Conservation (phyloP, 148 eudicot genomes). For the Vaccinium corymbosum region DNA sequence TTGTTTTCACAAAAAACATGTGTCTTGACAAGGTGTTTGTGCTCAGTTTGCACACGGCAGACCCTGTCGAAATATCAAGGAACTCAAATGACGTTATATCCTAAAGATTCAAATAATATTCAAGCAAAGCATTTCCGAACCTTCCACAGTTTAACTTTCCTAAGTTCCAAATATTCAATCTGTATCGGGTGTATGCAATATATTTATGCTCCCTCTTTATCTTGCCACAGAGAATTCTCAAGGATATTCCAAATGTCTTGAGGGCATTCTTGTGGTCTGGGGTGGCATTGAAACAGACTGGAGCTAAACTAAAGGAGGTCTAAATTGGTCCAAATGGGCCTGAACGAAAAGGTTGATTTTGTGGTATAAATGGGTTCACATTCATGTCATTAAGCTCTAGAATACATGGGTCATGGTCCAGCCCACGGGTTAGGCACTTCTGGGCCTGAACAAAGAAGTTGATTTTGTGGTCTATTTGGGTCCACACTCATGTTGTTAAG, state of each 20-base stretch:
- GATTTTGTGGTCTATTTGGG: not conserved
- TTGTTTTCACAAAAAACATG: not conserved
- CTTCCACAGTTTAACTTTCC: not conserved
- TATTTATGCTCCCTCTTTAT: not conserved
- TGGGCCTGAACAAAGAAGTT: not conserved
- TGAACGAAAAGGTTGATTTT: not conserved
- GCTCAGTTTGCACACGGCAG: not conserved
- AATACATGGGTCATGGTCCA: not conserved
- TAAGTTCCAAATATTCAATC: not conserved
- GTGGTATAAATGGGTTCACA: not conserved
- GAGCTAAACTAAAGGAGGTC: not conserved
- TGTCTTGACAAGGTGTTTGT: not conserved
- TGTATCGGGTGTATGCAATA: not conserved
- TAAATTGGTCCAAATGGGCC: not conserved
- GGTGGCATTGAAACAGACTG: not conserved
- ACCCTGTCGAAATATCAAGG: not conserved
- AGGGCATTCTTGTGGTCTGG: not conserved
- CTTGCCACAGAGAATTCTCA: not conserved
- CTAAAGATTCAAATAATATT: not conserved
- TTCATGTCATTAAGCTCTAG: not conserved
- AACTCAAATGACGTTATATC: not conserved
- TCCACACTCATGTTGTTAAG: not conserved
- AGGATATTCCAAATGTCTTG: not conserved
- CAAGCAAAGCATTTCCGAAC: not conserved
- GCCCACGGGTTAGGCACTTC: not conserved